Evolutionary conservation across 345 rosid species (phyloP), one percentile per base, ranked within the genome.

Genomic region (Atalantia buxifolia): DNA sequence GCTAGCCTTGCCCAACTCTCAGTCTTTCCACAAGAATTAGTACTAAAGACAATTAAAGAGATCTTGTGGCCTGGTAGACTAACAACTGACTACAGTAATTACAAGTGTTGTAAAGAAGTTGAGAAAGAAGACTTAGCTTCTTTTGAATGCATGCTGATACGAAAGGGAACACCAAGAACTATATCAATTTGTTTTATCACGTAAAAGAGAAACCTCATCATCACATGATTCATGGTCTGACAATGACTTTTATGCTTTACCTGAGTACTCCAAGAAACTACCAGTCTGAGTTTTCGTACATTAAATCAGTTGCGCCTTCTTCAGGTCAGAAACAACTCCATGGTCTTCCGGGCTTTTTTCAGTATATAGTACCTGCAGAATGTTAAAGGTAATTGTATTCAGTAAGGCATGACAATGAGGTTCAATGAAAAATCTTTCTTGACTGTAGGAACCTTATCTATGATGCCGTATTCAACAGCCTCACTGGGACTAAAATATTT

Each of bases 391-490:
- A 56, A 71, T 21, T 73, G 71, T 28, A 30, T 31, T 69, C 65
- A 66, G 38, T 35, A 66, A 63, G 25, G 50, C 66, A 57, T 62
- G 25, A 35, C 63, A 36, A 57, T 40, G 62, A 61, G 31, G 21
- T 21, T 28, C 64, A 28, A 48, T 8, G 4, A 76, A 69, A 31
- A 2, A 67, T 60, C 42, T 19, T 5, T 27, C 69, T 75, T 30
- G 50, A 79, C 74, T 5, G 2, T 12, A 35, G 8, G 40, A 79
- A 92, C 98, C 97, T 92, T 92, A 84, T 94, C 99, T 72, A 95
- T 92, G 89, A 94, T 87, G 80, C 97, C 97, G 65, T 94, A 94
- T 86, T 92, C 98, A 86, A 96, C 90, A 31, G 89, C 95, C 80
- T 91, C 95, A 27, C 88, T 79, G 25, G 95, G 93, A 77, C 83